Base-by-base conservation (phyloP, 768 basidiomycete genomes). In the Tremella fuciformis region DNA sequence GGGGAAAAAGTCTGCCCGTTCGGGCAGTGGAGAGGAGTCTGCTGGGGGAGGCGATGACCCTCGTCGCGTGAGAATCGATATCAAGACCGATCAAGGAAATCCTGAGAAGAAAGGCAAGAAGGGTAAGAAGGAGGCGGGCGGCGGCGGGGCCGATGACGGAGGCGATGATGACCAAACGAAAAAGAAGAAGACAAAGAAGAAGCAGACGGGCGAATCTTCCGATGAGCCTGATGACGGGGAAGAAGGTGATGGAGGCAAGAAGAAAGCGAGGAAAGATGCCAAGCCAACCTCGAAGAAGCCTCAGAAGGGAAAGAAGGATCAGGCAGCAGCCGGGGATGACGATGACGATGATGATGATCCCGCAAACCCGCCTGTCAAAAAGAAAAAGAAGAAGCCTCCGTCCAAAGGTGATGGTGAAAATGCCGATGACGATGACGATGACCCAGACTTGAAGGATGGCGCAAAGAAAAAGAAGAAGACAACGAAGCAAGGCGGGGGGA, bases 151-250 rank as follows among this genome's bases (percentile, higher is more conserved):
- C 38, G 42, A 46, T 15, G 42, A 15, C 42, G 42, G 22, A 18
- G 42, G 22, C 22, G 42, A 15, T 6, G 42, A 46, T 6, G 42
- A 46, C 15, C 7, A 46, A 4, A 46, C 39, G 11, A 41, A n/a
- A 8, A 46, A n/a, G n/a, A 46, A 46, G 42, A 46, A 46, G 15
- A 46, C 6, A 46, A 46, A 46, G 42, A 46, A 46, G 42, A 46
- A 46, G 42, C 42, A 46, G 22, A 18, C 22, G 6, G 16, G 22
- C 42, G 42, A 46, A 13, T 44, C n/a, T 47, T 44, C 19, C 26
- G 54, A 40, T 19, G 19, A 18, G 19, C 15, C 40, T 41, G 48
- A 38, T 9, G 44, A 56, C 37, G 42, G 22, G 42, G 46, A 29
- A 18, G 26, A 49, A 47, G 22, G 37, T 38, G 26, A 26, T 15